Base-by-base conservation (phyloP, 768 basidiomycete genomes). In the Mycena leptocephala region DNA sequence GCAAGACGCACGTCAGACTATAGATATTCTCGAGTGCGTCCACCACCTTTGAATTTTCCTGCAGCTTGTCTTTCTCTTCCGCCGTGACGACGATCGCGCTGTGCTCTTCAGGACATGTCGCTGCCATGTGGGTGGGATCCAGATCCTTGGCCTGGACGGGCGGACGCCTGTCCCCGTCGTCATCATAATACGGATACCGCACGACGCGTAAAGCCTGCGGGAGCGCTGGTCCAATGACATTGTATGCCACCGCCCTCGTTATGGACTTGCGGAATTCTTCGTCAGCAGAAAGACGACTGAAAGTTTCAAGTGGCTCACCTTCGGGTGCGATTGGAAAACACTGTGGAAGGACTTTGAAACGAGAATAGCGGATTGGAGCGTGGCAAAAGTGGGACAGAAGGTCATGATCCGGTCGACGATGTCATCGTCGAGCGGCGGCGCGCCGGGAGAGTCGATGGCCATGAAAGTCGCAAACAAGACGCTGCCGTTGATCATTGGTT, bases 201-300 rank as follows among this genome's bases (percentile, higher is more conserved):
- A 76, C 35, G 8, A 82, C 39, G 0, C 77, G 68, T 30, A 84
- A 43, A 0, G 82, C 82, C 58, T 81, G 79, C 58, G 83, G 80
- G 41, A 83, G 69, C 11, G 80, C 80, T 13, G 81, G 79, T 5
- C 83, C 83, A 10, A 81, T 76, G 18, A 80, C 53, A 41, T 82
- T 83, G 58, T 78, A 81, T 8, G 82, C 79, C 30, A 84, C 80
- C 16, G 79, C 78, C 5, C 18, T 13, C 2, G 62, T 63, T 16
- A 63, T 46, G 7, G 62, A 63, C 62, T 63, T 10, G 1, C 55
- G 16, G 20, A 22, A 22, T 4, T 59, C 3, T 20, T 7, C 30
- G 20, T 59, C 9, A 35, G 5, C 28, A 16, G 8, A 59, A 59
- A 30, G 5, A 14, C 39, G 20, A 46, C 24, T 5, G n/a, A 56